A percentile compares a stretch with the other conserved stretches of the same genome.
These are phyloP conservation scores for Lachnellula hyalina DNA, from an alignment of 2,329 filamentous ascomycete species.

Conservation along the genomic window DNA sequence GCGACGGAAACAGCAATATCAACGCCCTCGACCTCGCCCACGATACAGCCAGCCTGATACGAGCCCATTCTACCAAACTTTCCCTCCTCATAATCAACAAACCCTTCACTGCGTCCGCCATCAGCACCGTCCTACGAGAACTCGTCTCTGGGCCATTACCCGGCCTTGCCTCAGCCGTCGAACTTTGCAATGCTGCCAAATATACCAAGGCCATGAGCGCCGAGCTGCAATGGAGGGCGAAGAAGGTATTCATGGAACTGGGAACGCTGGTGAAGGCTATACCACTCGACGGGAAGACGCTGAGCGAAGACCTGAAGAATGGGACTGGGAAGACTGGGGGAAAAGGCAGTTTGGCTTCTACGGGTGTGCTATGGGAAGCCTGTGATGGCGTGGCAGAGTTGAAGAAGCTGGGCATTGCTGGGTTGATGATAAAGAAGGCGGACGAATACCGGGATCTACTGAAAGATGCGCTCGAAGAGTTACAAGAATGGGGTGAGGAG, in stretches of 20 bases:
- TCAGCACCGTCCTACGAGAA: slow-evolving; percentile 64
- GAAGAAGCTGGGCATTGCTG: slow-evolving; percentile 61
- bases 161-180: slow-evolving; percentile 64
- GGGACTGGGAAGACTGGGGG: slow-evolving; percentile 33
- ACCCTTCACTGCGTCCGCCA: slow-evolving; percentile 76
- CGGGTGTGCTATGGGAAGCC: slow-evolving; percentile 75
- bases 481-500: slow-evolving; percentile 83
- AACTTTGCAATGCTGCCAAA: slow-evolving; percentile 54
- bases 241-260: slow-evolving; percentile 59
- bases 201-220: slow-evolving; percentile 60
- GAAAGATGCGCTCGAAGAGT: slow-evolving; percentile 76
- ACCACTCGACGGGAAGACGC: slow-evolving; percentile 49
- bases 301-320: slow-evolving; percentile 43
- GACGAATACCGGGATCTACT: slow-evolving; percentile 70
- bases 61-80: slow-evolving; percentile 80
- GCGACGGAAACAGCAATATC: slow-evolving; percentile 26
- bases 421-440: slow-evolving; percentile 64
- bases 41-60: slow-evolving; percentile 67
- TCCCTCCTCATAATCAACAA: slow-evolving; percentile 81
- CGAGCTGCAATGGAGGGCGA: slow-evolving; percentile 57
- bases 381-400: slow-evolving; percentile 69
- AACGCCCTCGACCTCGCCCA: slow-evolving; percentile 63
- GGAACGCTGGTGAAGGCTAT: slow-evolving; percentile 55
- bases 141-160: slow-evolving; percentile 70
- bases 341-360: slow-evolving; percentile 55